These are phyloP conservation scores for Licmophora abbreviata DNA, from an alignment of 108 stramenopile species.

Conservation along the genomic window DNA sequence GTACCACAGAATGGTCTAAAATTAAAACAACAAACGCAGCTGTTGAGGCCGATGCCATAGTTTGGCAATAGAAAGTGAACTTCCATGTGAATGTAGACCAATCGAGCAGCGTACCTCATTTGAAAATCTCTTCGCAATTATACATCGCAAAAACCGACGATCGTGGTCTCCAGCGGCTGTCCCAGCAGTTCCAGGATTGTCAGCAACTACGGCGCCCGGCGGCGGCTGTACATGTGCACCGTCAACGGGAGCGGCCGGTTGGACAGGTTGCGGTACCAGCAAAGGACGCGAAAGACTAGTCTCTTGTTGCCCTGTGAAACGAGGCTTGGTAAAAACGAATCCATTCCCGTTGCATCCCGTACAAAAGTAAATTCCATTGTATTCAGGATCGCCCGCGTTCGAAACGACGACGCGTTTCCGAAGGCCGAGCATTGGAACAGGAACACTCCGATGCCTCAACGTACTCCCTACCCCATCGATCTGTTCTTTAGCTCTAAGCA, in stretches of 20 bases:
- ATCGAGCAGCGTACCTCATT: conserved; percentile 35
- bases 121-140: conserved; percentile 69
- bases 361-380: conserved; percentile 78
- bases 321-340: conserved; percentile 69
- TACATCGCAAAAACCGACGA: conserved; percentile 49
- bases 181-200: too few species aligned
- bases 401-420: conserved; percentile 38
- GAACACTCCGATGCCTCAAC: conserved; percentile 24
- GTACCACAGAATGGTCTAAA: conserved; percentile 68
- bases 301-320: conserved; percentile 23
- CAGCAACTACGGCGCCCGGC: conserved; percentile 4
- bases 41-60: background rate
- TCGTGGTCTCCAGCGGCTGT: conserved; percentile 12
- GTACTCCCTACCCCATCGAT: conserved; percentile 34
- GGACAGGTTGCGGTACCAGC: too few species aligned
- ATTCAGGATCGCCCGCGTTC: conserved; percentile 63
- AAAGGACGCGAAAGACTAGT: too few species aligned
- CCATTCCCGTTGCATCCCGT: conserved; percentile 73
- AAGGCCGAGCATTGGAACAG: conserved; percentile 60
- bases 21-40: background rate
- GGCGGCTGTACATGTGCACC: background rate
- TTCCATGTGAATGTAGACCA: background rate
- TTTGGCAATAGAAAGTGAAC: background rate
- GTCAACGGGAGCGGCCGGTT: too few species aligned
- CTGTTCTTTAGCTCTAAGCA: conserved; percentile 67